phyloP scores from a whole-genome alignment of 1,139 yeast genomes.

The Debaryomyces nepalensis region DNA sequence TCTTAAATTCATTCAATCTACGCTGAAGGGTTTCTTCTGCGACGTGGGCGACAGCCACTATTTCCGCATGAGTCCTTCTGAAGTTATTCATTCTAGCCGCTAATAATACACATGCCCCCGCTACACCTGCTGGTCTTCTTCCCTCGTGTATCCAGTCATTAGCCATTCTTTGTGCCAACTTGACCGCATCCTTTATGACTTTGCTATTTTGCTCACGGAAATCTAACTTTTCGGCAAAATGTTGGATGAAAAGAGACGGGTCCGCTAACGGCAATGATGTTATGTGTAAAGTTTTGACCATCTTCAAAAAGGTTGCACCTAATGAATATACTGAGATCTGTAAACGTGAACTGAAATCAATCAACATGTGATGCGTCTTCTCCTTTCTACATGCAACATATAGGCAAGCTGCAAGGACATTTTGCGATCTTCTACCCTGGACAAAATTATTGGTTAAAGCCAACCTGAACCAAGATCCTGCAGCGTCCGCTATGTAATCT shows the following conservation, averaged over 20 bases:
- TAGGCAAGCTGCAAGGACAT: slow-evolving; percentile 92
- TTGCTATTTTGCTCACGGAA: slow-evolving; percentile 72
- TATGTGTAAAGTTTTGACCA: slow-evolving; percentile 82
- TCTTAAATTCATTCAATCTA: slow-evolving; percentile 84
- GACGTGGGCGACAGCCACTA: slow-evolving; percentile 93
- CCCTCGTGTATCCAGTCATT: slow-evolving; percentile 97
- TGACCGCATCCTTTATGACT: slow-evolving; percentile 85
- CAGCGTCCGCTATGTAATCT: slow-evolving; percentile 83
- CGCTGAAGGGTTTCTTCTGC: slow-evolving; percentile 93
- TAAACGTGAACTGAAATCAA: slow-evolving; percentile 87
- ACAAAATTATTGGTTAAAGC: slow-evolving; percentile 89
- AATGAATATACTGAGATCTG: slow-evolving; percentile 92
- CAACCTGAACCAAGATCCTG: slow-evolving; percentile 83
- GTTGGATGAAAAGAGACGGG: slow-evolving; percentile 90
- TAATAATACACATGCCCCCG: slow-evolving; percentile 91
- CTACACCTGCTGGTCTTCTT: slow-evolving; percentile 96
- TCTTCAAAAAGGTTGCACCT: slow-evolving; percentile 92
- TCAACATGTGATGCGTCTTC: slow-evolving; percentile 90
- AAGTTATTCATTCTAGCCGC: slow-evolving; percentile 97
- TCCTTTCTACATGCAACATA: slow-evolving; percentile 93
- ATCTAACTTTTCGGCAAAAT: slow-evolving; percentile 86
- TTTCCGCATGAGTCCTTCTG: slow-evolving; percentile 88
- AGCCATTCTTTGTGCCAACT: slow-evolving; percentile 87
- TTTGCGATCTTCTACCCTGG: slow-evolving; percentile 93
- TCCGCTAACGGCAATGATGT: slow-evolving; percentile 84